Evolutionary conservation across 163 green algal species (phyloP).

Genomic region (Chloromonas sp.): DNA sequence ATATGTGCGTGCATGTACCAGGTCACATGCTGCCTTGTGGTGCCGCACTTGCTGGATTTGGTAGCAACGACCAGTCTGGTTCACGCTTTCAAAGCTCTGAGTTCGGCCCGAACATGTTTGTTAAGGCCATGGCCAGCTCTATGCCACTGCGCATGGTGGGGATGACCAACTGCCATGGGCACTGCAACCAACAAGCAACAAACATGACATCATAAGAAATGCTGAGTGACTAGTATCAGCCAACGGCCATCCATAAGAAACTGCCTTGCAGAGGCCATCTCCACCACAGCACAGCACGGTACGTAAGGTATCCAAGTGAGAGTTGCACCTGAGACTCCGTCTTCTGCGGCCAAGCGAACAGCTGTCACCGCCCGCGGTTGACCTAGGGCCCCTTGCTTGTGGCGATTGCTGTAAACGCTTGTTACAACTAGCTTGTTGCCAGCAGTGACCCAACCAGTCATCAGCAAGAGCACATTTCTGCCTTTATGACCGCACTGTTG

Average conservation of each 20-base stretch:
- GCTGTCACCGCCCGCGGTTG: no score
- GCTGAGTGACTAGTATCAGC: background rate
- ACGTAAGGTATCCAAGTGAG: background rate
- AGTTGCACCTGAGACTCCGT: background rate
- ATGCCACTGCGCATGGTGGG: slow-evolving; percentile 27
- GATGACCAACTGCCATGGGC: slow-evolving; percentile 23
- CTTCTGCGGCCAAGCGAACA: background rate
- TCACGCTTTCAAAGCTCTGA: background rate
- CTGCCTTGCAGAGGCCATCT: background rate
- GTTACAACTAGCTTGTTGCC: no score
- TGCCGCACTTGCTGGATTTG: no score
- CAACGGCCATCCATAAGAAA: no score
- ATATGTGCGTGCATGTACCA: background rate
- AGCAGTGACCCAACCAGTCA: background rate
- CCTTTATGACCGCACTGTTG: background rate
- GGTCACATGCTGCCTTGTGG: background rate
- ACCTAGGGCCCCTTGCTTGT: no score
- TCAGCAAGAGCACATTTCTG: background rate
- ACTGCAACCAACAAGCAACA: background rate
- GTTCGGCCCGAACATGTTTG: background rate
- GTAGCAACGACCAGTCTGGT: no score
- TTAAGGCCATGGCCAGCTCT: slow-evolving; percentile 26
- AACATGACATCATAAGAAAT: background rate
- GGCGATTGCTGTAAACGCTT: no score
- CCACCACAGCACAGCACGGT: background rate